Base-by-base conservation (phyloP, 2,329 filamentous ascomycete species). In the Coniella lustricola region DNA sequence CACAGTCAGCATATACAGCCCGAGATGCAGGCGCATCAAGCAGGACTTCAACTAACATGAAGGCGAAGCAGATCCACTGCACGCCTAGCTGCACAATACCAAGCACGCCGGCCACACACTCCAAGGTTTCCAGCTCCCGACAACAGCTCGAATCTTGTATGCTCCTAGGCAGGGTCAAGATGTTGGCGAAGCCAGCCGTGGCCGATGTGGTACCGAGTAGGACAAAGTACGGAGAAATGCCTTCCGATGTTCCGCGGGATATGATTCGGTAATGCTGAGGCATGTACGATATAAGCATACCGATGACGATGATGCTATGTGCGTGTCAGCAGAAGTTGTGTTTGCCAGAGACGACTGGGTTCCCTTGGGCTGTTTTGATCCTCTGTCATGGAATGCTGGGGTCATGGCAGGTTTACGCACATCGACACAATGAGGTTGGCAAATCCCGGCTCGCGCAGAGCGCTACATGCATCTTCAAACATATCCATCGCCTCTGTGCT, bases 231-330 rank as follows among this genome's bases (percentile, higher is more conserved):
- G 93, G 91, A 25, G 90, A 96, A 54, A 98, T 90, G 54, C 93
- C 93, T 65, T 95, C 91, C 18, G 91, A 94, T 13, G 88, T 93
- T 53, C 84, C 81, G 48, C 90, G 81, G 35, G 79, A 74, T 57
- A 95, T 87, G 67, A 98, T 97, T 60, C 93, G 89, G 65, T 85
- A 79, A 68, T 97, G 91, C 64, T 98, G 93, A 1, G 93, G 93
- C 2, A 97, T 77, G 70, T 98, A 98, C 31, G 91, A 97, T 50
- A 95, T 71, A 53, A 96, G 74, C 59, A 97, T 90, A 49, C 91
- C 91, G 58, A 95, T 64, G 53, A 97, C 75, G 57, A 97, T 88
- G 59, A 95, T 63, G 53, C 77, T 81, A 57, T 12, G 18, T 34
- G 21, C 48, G 7, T 4, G 48, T 64, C 35, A 64, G 61, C 37